Conservation (phyloP, 129 eudicot species). For the Artemisia annua region DNA sequence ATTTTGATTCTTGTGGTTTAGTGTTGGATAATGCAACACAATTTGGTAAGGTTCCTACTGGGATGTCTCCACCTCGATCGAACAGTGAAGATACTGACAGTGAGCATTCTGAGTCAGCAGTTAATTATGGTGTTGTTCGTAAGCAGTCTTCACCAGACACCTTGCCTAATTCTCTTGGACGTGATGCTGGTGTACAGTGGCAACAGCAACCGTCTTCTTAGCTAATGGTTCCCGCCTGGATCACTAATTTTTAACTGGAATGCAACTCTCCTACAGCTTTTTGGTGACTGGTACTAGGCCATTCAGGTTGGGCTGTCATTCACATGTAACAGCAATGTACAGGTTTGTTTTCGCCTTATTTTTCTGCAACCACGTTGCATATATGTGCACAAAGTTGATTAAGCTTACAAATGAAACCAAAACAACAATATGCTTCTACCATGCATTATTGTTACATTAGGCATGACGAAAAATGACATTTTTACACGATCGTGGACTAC, state of each 20-base stretch:
- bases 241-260: conserved; percentile 38
- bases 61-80: conserved; percentile 31
- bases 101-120: conserved; percentile 32
- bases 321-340: conserved; percentile 50
- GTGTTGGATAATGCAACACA: conserved; percentile 21
- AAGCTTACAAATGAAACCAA: not conserved
- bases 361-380: conserved; percentile 13
- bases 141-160: conserved; percentile 38
- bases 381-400: not conserved
- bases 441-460: too few species aligned
- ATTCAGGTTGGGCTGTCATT: conserved; percentile 36
- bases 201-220: conserved; percentile 43
- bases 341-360: conserved; percentile 46
- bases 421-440: not conserved
- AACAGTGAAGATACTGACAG: conserved; percentile 29
- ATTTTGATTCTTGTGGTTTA: conserved; percentile 40
- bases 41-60: conserved; percentile 22
- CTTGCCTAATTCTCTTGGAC: conserved; percentile 24
- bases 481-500: not conserved
- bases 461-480: not conserved
- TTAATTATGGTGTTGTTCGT: conserved; percentile 38
- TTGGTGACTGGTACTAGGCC: too few species aligned
- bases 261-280: conserved; percentile 19
- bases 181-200: conserved; percentile 30
- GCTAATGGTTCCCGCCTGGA: conserved; percentile 29